phyloP scores from a whole-genome alignment of 202 grass and related monocot species.

The Carex sylvatica region DNA sequence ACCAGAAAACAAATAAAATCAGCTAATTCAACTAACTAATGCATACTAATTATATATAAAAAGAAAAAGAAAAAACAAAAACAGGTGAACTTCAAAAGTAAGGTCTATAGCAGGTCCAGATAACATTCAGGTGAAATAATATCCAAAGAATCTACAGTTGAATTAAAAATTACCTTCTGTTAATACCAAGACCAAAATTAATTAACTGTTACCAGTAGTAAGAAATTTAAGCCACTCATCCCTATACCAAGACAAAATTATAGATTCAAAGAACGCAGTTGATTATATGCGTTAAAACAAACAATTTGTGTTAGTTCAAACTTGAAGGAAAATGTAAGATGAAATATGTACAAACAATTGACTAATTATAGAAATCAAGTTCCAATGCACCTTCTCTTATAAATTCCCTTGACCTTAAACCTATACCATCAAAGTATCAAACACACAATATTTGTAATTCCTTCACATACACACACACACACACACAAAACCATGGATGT shows the following conservation, averaged over 20 bases:
- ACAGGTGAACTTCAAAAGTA: no score
- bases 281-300: not conserved
- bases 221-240: not conserved
- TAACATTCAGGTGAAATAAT: no score
- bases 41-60: not conserved
- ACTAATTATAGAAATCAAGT: not conserved
- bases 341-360: not conserved
- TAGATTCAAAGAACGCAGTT: not conserved
- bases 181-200: not conserved
- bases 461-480: not conserved
- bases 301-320: not conserved
- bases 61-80: not conserved
- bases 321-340: not conserved
- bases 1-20: no score
- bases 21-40: no score
- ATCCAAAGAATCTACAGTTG: not conserved
- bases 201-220: not conserved
- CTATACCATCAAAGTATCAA: not conserved
- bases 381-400: not conserved
- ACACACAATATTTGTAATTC: not conserved
- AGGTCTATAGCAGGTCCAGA: no score
- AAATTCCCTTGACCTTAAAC: not conserved
- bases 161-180: not conserved
- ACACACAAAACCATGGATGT: not conserved
- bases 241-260: not conserved